A percentile compares a stretch with the other conserved stretches of the same genome.
phyloP scores from a whole-genome alignment of 2,329 filamentous ascomycete genomes.

The Lasiodiplodia gonubiensis region DNA sequence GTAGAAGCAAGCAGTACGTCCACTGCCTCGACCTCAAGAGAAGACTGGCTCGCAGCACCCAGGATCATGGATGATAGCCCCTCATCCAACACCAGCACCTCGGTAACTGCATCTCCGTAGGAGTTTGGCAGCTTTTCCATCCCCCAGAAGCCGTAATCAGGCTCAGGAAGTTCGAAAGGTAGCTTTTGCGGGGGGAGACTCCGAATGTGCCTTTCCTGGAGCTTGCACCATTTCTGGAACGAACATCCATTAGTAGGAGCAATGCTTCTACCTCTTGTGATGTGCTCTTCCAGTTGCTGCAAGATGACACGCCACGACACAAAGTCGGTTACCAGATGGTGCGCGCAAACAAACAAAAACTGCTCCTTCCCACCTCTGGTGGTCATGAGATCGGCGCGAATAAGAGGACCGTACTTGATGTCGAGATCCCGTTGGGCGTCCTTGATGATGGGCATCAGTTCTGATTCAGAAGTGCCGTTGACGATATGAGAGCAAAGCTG shows the following conservation, averaged over 20 bases:
- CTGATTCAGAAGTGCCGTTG: background rate
- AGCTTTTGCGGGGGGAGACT: slow-evolving; percentile 36
- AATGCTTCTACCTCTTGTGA: slow-evolving; percentile 34
- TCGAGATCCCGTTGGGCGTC: slow-evolving; percentile 39
- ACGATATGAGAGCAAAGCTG: slow-evolving; percentile 31
- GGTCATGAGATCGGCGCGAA: slow-evolving; percentile 52
- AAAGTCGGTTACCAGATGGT: slow-evolving; percentile 46
- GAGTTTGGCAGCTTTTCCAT: slow-evolving; percentile 42
- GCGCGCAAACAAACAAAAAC: slow-evolving; percentile 42
- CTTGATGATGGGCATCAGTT: slow-evolving; percentile 11
- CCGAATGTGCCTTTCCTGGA: slow-evolving; percentile 40
- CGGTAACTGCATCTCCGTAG: slow-evolving; percentile 41
- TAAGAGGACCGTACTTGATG: slow-evolving; percentile 44
- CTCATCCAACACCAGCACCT: slow-evolving; percentile 40
- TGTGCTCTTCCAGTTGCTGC: slow-evolving; percentile 44
- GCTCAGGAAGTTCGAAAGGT: slow-evolving; percentile 35
- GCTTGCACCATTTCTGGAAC: slow-evolving; percentile 46
- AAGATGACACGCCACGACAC: slow-evolving; percentile 50
- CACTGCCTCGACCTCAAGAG: slow-evolving; percentile 4
- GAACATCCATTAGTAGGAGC: slow-evolving; percentile 41
- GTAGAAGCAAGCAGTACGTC: slow-evolving; percentile 14
- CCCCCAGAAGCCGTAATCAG: slow-evolving; percentile 46
- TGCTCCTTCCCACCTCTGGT: slow-evolving; percentile 35
- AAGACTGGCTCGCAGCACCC: background rate
- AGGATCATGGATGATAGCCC: slow-evolving; percentile 39